Base-by-base conservation (phyloP, 1,284 basidiomycete genomes). In the Ustilago curta region DNA sequence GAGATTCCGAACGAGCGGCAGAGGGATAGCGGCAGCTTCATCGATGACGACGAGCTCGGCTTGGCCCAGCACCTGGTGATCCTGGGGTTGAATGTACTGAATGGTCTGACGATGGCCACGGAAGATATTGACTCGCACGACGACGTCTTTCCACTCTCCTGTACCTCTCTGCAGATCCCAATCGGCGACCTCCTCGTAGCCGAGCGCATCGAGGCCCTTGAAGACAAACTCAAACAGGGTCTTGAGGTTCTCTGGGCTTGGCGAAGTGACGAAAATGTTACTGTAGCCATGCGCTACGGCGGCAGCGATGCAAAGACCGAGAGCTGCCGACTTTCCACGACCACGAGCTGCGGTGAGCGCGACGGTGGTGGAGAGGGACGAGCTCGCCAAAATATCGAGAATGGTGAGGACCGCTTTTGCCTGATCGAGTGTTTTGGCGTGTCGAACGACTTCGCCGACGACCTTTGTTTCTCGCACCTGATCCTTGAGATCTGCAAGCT, bases 141-240 rank as follows among this genome's bases (percentile, higher is more conserved):
- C 94, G 2, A 94, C 94, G 84, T 96, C 94, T 83, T 94, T 94
- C 86, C 95, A 96, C 63, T 97, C 95, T 83, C 95, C 95, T n/a
- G 93, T 95, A 69, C 93, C 95, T 85, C 97, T 93, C 49, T 93
- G 90, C 62, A 99, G 92, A 79, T 98, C 95, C 80, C 98, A 99
- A 83, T 99, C 97, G 49, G 97, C 88, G 86, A 98, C 95, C 85
- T 99, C 97, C 85, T 99, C 95, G 85, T 97, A 99, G 0, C 94
- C 95, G 12, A 99, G 87, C 3, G 90, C 92, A 82, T 98, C 95
- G 86, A 99, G 88, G 0, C 96, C 97, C 85, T 97, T 97, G 89
- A 98, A 97, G 47, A 98, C 89, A 83, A 99, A 99, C 76, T 98
- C 94, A 84, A 98, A 99, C n/a, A 98, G 85, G 0, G 96, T 99